Evolutionary conservation across 306 rosid genomes (phyloP), one percentile per base, ranked within the genome.

Genomic region (Elaeagnus macrophylla): DNA sequence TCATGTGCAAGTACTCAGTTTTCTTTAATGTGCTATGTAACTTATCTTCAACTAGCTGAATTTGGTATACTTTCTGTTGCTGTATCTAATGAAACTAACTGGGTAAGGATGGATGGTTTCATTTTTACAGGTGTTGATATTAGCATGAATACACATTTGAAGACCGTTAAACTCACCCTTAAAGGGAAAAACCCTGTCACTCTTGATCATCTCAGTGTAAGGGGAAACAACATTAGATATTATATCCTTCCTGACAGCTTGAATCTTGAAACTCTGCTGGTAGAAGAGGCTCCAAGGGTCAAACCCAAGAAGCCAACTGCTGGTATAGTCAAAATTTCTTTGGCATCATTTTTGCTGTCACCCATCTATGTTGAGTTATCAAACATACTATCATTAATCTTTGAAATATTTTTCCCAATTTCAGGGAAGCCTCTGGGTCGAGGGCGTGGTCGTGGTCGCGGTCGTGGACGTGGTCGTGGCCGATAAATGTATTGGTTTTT

Each of bases 291-390:
- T 9, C 95, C 97, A 10, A 72, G 95, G 68, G 87, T 90, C 75
- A 90, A 90, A 75, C 97, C 97, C 55, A 90, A 86, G 83, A 90
- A 86, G 74, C 88, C 95, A 42, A 83, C 95, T 72, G 97, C 97
- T 17, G 97, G 97, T 86, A 77, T 67, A 48, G 18, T 36, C 18
- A 11, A 57, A 50, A 4, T 54, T 17, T 48, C 20, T 61, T 51
- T 45, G 39, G 17, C 44, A 32, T 50, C 42, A 16, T 8, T 18
- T 52, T 25, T 54, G 61, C 10, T 37, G 48, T 37, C 46, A 16
- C 9, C 35, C 46, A 43, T 46, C 50, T 1, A 12, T 3, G 10
- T 41, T 8, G 11, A 38, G 16, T 12, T 43, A 25, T 10, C 19
- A 54, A 45, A 17, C 14, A 43, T 46, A 56, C 52, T 56, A 52